Conservation (phyloP, 805 yeast species). For the Candida chilensis region DNA sequence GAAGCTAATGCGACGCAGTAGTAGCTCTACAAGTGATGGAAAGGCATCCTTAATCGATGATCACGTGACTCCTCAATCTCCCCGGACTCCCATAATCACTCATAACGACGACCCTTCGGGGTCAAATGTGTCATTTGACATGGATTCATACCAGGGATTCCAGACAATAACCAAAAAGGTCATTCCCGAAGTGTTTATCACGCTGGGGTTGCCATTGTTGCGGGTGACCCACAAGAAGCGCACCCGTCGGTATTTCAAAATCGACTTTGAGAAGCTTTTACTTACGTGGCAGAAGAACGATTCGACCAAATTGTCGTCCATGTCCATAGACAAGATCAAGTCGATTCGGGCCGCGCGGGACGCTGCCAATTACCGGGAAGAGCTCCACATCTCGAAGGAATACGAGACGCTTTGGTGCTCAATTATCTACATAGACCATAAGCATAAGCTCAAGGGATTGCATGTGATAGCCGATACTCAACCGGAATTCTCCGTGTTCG, state of each 20-base stretch:
- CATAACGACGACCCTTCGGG: too few species aligned
- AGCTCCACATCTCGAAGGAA: conserved; percentile 63
- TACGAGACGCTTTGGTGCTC: conserved; percentile 70
- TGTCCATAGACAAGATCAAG: conserved; percentile 55
- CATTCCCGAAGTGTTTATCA: conserved; percentile 36
- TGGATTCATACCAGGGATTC: neutral
- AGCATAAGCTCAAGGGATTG: conserved; percentile 62
- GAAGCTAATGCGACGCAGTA: neutral
- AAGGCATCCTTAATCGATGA: too few species aligned
- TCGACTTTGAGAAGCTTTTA: conserved; percentile 46
- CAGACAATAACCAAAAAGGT: conserved; percentile 8
- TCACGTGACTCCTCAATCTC: neutral
- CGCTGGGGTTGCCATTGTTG: conserved; percentile 52
- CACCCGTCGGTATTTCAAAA: conserved; percentile 44
- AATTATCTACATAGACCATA: conserved; percentile 58
- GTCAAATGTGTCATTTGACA: conserved; percentile 1
- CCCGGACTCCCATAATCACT: neutral
- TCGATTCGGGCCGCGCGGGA: conserved; percentile 55
- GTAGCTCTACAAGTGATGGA: neutral
- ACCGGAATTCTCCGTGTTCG: conserved; percentile 1
- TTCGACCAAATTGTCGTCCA: conserved; percentile 27
- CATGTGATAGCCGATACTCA: conserved; percentile 56
- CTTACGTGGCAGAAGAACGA: conserved; percentile 42
- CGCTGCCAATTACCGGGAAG: conserved; percentile 82
- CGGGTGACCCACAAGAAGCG: conserved; percentile 66